These are phyloP conservation scores for Solanum piurae DNA, from an alignment of 257 asterid species.

Conservation along the genomic window DNA sequence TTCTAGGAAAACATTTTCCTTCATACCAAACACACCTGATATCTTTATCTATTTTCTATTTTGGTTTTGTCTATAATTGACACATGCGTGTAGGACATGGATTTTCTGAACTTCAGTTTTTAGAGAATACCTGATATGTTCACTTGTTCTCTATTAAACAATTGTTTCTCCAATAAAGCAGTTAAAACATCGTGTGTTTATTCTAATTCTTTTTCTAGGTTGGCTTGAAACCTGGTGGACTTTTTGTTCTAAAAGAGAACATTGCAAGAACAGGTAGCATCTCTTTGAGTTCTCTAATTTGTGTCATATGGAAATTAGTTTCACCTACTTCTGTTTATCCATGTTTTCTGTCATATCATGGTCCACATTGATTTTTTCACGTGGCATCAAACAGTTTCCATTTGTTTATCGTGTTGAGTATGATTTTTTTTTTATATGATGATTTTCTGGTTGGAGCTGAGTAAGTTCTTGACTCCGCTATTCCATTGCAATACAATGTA, in stretches of 20 bases:
- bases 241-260: conserved; percentile 82
- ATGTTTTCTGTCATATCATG: background rate
- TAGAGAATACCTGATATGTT: background rate
- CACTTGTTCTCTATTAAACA: background rate
- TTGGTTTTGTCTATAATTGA: background rate
- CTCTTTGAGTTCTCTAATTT: background rate
- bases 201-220: conserved; percentile 29
- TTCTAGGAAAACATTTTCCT: background rate
- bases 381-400: background rate
- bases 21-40: background rate
- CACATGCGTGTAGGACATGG: background rate
- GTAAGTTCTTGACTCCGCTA: background rate
- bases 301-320: background rate
- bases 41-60: background rate
- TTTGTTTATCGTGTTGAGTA: background rate
- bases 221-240: conserved; percentile 85
- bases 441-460: background rate
- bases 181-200: background rate
- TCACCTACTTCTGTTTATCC: background rate
- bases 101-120: background rate
- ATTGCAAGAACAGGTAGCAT: conserved; percentile 66
- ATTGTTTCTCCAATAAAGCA: background rate
- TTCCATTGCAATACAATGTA: background rate
- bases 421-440: background rate
- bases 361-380: background rate